phyloP scores from a whole-genome alignment of 2,329 filamentous ascomycete species.

The Aureobasidium mangrovei region DNA sequence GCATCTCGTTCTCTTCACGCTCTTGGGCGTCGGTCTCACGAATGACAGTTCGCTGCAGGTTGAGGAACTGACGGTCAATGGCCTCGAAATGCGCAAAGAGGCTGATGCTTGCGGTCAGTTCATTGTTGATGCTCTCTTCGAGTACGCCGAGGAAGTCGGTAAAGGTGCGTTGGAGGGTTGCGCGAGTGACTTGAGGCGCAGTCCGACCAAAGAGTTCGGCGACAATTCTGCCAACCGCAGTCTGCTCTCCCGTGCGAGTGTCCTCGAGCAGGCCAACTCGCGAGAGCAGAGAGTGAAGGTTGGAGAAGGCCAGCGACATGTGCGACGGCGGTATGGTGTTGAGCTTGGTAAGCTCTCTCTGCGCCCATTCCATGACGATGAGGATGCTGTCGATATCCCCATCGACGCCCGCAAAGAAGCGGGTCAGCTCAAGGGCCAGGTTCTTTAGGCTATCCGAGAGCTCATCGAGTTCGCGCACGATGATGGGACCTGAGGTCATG shows the following conservation, averaged over 20 bases:
- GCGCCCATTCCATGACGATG: constrained; percentile 93
- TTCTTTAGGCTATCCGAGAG: constrained; percentile 78
- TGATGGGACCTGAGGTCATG: constrained; percentile 80
- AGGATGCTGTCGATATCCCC: constrained; percentile 88
- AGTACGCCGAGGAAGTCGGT: constrained; percentile 78
- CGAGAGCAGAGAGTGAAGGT: constrained; percentile 69
- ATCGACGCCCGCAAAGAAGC: constrained; percentile 89
- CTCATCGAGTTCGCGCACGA: constrained; percentile 76
- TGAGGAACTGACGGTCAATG: constrained; percentile 84
- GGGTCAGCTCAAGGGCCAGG: constrained; percentile 74
- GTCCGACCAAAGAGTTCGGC: constrained; percentile 72
- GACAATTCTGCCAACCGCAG: constrained; percentile 58
- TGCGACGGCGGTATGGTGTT: constrained; percentile 53
- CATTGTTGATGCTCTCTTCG: constrained; percentile 79
- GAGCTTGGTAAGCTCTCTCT: constrained; percentile 68
- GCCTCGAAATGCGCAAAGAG: constrained; percentile 86
- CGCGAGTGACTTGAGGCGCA: constrained; percentile 68
- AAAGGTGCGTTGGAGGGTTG: constrained; percentile 77
- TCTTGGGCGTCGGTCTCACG: constrained; percentile 78
- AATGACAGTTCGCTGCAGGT: constrained; percentile 74
- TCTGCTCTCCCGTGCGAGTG: constrained; percentile 47
- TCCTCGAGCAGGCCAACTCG: constrained; percentile 43
- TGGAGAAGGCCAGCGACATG: constrained; percentile 69
- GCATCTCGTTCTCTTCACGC: constrained; percentile 67
- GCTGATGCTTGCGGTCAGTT: constrained; percentile 69